phyloP scores from a whole-genome alignment of 2,329 filamentous ascomycete genomes.

The Colletotrichum viniferum region DNA sequence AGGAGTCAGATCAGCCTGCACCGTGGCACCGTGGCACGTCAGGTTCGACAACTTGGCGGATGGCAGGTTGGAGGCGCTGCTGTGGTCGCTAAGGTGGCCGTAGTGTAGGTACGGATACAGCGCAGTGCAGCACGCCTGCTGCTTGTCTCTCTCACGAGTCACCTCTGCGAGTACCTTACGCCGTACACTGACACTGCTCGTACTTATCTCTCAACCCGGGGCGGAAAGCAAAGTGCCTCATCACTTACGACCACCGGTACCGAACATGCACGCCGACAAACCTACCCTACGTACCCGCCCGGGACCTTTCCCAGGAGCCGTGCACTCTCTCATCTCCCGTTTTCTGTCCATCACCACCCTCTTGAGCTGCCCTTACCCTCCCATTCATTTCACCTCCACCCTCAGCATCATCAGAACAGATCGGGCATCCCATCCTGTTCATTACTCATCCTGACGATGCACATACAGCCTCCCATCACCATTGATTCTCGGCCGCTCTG shows the following conservation, averaged over 20 bases:
- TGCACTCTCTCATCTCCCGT: background rate
- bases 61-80: constrained; percentile 4
- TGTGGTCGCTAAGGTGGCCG: background rate
- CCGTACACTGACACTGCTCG: background rate
- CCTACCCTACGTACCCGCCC: background rate
- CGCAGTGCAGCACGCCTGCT: background rate
- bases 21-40: constrained; percentile 13
- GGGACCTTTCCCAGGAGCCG: background rate
- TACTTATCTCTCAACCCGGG: background rate
- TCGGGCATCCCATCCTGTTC: background rate
- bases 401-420: background rate
- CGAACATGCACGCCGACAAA: background rate
- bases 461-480: background rate
- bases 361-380: background rate
- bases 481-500: background rate
- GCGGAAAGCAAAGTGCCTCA: background rate
- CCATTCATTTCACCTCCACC: background rate
- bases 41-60: constrained; percentile 11
- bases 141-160: background rate
- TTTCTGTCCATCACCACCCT: background rate
- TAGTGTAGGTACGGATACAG: background rate
- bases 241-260: background rate
- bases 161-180: background rate
- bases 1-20: constrained; percentile 19
- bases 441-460: background rate